phyloP scores from a whole-genome alignment of 257 asterid species.

The Asclepias syriaca region DNA sequence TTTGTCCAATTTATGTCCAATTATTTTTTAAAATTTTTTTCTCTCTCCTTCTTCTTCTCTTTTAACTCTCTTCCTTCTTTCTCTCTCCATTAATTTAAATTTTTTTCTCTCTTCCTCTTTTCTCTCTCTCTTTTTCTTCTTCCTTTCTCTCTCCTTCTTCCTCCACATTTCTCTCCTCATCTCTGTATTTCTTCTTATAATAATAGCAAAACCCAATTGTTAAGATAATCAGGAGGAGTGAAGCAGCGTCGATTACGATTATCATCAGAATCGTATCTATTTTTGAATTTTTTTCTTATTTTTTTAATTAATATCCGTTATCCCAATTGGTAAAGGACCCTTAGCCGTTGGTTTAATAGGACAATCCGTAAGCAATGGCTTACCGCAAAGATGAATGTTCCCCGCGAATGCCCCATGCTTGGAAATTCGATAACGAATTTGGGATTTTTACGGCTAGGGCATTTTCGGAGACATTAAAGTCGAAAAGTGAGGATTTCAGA shows the following conservation, averaged over 20 bases:
- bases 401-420: conserved; percentile 28
- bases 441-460: conserved; percentile 27
- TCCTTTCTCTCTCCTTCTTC: too few species aligned
- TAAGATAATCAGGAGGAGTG: conserved; percentile 10
- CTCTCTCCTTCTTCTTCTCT: too few species aligned
- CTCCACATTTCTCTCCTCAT: too few species aligned
- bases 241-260: conserved; percentile 20
- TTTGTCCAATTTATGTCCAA: too few species aligned
- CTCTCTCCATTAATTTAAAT: too few species aligned
- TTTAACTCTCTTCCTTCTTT: too few species aligned
- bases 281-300: conserved; percentile 17
- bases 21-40: too few species aligned
- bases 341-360: conserved; percentile 5
- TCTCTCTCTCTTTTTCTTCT: too few species aligned
- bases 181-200: conserved; percentile 16
- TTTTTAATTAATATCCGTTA: conserved; percentile 1
- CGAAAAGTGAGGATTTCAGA: conserved; percentile 6
- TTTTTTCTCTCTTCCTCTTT: too few species aligned
- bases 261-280: conserved; percentile 18
- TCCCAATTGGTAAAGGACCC: conserved; percentile 15
- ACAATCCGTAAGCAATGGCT: conserved; percentile 23
- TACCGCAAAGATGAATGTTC: conserved; percentile 30
- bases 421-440: conserved; percentile 26
- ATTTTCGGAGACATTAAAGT: conserved; percentile 29
- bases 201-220: conserved; percentile 26